These are phyloP conservation scores for Pichia insulana DNA, from an alignment of 805 yeast genomes.

Conservation along the genomic window DNA sequence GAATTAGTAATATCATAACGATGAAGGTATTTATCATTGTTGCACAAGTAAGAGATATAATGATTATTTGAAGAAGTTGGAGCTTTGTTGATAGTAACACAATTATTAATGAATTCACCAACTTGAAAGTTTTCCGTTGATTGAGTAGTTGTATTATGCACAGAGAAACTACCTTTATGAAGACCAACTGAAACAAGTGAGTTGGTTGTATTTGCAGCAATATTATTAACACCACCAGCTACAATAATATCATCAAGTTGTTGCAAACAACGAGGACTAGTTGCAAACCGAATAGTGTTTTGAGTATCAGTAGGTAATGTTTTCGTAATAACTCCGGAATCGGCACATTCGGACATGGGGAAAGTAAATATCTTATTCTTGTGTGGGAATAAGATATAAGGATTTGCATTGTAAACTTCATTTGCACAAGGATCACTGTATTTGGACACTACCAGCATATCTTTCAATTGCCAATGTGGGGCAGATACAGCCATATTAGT, in stretches of 20 bases:
- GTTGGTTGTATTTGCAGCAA: neutral
- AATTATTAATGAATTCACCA: slow-evolving; percentile 80
- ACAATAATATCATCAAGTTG: slow-evolving; percentile 42
- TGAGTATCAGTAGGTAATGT: neutral
- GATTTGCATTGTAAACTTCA: neutral
- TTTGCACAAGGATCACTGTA: neutral
- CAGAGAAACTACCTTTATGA: slow-evolving; percentile 53
- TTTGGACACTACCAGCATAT: slow-evolving; percentile 50
- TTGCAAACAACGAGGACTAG: slow-evolving; percentile 56
- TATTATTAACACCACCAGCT: slow-evolving; percentile 35
- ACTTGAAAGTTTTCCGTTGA: slow-evolving; percentile 43
- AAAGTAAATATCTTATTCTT: slow-evolving; percentile 36
- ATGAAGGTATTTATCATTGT: slow-evolving; percentile 72
- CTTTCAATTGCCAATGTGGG: slow-evolving; percentile 74
- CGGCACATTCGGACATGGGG: slow-evolving; percentile 10
- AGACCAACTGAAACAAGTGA: slow-evolving; percentile 1
- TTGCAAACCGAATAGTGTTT: slow-evolving; percentile 29
- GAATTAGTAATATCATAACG: slow-evolving; percentile 47
- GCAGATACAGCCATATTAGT: slow-evolving; percentile 8
- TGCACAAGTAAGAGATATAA: slow-evolving; percentile 62
- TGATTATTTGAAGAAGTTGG: slow-evolving; percentile 27
- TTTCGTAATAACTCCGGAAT: slow-evolving; percentile 2
- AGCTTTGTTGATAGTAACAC: slow-evolving; percentile 47
- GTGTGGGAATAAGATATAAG: slow-evolving; percentile 43
- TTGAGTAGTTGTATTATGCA: slow-evolving; percentile 44